Evolutionary conservation across 352 stramenopile species (phyloP).

Genomic region (Phytophthora uliginosa): DNA sequence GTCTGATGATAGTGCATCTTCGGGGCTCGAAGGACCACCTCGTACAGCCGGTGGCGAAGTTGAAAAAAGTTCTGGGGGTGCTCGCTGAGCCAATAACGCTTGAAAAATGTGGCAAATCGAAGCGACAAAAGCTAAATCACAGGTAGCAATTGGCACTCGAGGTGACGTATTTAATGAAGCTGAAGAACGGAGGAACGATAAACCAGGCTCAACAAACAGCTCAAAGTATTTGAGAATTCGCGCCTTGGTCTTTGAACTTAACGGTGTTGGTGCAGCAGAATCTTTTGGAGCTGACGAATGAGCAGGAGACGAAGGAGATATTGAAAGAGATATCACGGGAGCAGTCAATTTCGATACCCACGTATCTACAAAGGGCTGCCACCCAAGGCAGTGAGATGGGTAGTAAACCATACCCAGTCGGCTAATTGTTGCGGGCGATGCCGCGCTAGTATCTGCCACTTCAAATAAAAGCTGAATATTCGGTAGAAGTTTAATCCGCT

Average conservation of each 20-base stretch:
- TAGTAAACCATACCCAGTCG: constrained; percentile 95
- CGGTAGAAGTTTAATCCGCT: constrained; percentile 86
- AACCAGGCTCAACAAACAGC: constrained; percentile 62
- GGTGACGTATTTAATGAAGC: constrained; percentile 6
- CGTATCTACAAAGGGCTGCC: constrained; percentile 68
- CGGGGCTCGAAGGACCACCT: constrained; percentile 4
- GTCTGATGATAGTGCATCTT: constrained; percentile 26
- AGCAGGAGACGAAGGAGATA: constrained; percentile 1
- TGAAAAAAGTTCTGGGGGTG: constrained; percentile 50
- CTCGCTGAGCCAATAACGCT: constrained; percentile 53
- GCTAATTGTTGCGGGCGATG: constrained; percentile 94
- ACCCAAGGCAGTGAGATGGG: constrained; percentile 65
- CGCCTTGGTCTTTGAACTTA: constrained; percentile 49
- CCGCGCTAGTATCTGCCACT: constrained; percentile 90
- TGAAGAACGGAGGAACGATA: constrained; percentile 54
- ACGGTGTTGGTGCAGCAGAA: constrained; percentile 6
- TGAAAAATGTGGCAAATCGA: constrained; percentile 74
- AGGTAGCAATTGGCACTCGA: constrained; percentile 56
- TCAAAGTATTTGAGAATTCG: constrained; percentile 71
- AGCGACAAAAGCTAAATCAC: constrained; percentile 60
- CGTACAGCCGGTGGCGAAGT: constrained; percentile 1
- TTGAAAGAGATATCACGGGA: constrained; percentile 10
- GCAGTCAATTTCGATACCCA: constrained; percentile 62
- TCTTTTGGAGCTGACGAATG: constrained; percentile 4
- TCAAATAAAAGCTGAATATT: constrained; percentile 95